Conservation (phyloP, 805 yeast species). For the Candida insectorum region DNA sequence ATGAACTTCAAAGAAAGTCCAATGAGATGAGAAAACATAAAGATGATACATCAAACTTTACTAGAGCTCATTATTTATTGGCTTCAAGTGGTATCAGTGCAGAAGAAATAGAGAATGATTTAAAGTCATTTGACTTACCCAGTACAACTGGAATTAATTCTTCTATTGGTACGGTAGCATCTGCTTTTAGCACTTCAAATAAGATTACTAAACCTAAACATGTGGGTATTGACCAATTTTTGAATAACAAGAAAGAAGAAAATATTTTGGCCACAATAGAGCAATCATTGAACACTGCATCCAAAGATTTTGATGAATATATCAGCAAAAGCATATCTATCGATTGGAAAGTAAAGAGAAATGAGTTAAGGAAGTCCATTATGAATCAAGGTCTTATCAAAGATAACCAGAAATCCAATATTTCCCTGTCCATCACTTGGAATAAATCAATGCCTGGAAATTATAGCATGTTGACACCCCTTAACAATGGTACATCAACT, state of each 20-base stretch:
- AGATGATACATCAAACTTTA: constrained; percentile 35
- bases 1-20: constrained; percentile 72
- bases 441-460: constrained; percentile 31
- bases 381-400: constrained; percentile 17
- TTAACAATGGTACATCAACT: constrained; percentile 8
- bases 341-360: constrained; percentile 82
- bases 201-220: constrained; percentile 10
- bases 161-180: not conserved
- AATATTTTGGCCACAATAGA: constrained; percentile 80
- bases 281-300: constrained; percentile 67
- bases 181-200: not conserved
- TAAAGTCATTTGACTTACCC: constrained; percentile 26
- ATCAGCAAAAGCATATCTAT: constrained; percentile 68
- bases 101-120: constrained; percentile 70
- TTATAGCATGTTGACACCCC: constrained; percentile 31
- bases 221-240: constrained; percentile 53
- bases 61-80: constrained; percentile 81
- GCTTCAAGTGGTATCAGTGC: constrained; percentile 88
- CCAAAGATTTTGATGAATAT: constrained; percentile 77
- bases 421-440: constrained; percentile 28
- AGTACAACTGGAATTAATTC: not conserved
- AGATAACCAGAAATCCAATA: not conserved
- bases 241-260: constrained; percentile 74
- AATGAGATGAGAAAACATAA: constrained; percentile 47
- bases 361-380: constrained; percentile 67